Percentiles rank a stretch among this genome's conserved stretches.
phyloP scores from a whole-genome alignment of 805 yeast species.

The Starmerella asiatica region DNA sequence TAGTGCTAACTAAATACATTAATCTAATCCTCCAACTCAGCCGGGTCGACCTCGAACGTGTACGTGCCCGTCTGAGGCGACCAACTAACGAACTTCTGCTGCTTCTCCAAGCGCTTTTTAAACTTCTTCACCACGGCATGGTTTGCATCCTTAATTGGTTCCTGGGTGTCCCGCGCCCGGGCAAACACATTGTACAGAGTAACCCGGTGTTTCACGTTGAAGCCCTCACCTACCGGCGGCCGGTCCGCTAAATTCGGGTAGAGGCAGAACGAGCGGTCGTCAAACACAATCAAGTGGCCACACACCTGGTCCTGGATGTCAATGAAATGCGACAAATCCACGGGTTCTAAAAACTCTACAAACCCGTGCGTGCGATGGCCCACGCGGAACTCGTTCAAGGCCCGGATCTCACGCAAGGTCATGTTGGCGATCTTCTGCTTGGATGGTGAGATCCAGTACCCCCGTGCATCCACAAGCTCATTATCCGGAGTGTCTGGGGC shows the following conservation, averaged over 20 bases:
- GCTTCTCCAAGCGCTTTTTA: constrained; percentile 47
- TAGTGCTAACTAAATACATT: no score
- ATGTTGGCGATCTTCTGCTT: constrained; percentile 45
- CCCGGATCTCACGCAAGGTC: constrained; percentile 49
- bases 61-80: constrained; percentile 48
- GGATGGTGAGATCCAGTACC: constrained; percentile 81
- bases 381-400: constrained; percentile 50
- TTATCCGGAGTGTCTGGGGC: constrained; percentile 26
- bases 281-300: constrained; percentile 51
- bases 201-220: constrained; percentile 62
- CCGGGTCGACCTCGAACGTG: constrained; percentile 26
- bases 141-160: constrained; percentile 63
- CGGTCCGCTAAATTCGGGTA: constrained; percentile 54
- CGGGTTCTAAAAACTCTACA: constrained; percentile 64
- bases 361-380: constrained; percentile 72
- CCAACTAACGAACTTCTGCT: constrained; percentile 56
- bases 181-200: constrained; percentile 76
- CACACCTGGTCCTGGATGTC: constrained; percentile 45
- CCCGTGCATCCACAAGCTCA: constrained; percentile 46
- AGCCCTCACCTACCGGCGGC: constrained; percentile 68
- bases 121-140: constrained; percentile 61
- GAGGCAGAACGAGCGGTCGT: constrained; percentile 45
- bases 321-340: constrained; percentile 61
- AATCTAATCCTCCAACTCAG: no score
- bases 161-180: constrained; percentile 51